phyloP scores from a whole-genome alignment of 345 rosid species.

The Eucalyptus regnans region DNA sequence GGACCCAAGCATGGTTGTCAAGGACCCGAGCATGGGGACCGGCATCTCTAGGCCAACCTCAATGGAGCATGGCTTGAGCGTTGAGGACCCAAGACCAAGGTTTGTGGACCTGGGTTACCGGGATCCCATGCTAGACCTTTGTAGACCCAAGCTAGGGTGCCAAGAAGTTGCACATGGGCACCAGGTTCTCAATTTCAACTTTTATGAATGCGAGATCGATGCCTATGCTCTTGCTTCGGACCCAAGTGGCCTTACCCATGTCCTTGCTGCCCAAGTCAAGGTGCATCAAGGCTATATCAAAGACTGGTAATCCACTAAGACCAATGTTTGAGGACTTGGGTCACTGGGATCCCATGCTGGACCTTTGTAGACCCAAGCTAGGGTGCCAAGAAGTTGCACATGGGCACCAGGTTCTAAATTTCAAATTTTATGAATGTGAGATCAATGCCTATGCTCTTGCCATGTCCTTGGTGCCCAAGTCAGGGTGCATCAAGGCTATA shows the following conservation, averaged over 20 bases:
- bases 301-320: neutral
- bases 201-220: rapidly evolving
- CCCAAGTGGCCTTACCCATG: neutral
- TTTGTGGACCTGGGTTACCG: rapidly evolving
- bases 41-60: neutral
- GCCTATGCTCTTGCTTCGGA: neutral
- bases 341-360: rapidly evolving
- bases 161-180: neutral
- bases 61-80: neutral
- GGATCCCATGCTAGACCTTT: neutral
- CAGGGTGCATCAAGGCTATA: neutral
- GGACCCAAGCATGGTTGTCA: neutral
- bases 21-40: neutral
- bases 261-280: neutral
- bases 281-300: rapidly evolving
- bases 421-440: rapidly evolving
- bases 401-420: rapidly evolving
- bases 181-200: too few relatives aligned
- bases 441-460: neutral
- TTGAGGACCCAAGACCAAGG: neutral
- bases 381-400: neutral
- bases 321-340: neutral
- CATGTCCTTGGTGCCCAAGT: neutral
- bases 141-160: neutral
- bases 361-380: neutral